Evolutionary conservation across 805 yeast species (phyloP).

Genomic region (Saccharomycopsis amapae): DNA sequence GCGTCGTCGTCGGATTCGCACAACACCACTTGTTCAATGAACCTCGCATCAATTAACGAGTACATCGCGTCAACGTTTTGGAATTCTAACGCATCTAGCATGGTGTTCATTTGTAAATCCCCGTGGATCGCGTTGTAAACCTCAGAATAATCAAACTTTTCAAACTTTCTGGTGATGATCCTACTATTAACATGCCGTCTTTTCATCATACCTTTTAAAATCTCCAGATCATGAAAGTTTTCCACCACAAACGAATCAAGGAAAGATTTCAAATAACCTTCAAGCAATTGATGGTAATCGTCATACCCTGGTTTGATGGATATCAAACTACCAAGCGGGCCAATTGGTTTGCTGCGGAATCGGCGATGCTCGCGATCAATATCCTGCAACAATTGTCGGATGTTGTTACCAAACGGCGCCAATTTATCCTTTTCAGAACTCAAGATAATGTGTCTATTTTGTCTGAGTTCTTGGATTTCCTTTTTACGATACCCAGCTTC

Average conservation of each 20-base stretch:
- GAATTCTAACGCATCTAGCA: constrained; percentile 57
- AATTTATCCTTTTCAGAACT: constrained; percentile 23
- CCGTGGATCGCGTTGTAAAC: background rate
- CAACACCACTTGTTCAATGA: constrained; percentile 53
- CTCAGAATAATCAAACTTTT: constrained; percentile 38
- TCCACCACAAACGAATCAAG: constrained; percentile 54
- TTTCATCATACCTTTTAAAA: constrained; percentile 32
- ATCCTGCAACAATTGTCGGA: constrained; percentile 36
- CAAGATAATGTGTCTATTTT: background rate
- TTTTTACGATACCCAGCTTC: background rate
- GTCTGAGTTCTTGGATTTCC: constrained; percentile 1
- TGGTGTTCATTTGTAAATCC: constrained; percentile 33
- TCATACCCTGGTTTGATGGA: constrained; percentile 47
- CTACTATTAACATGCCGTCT: constrained; percentile 22
- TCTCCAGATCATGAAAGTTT: constrained; percentile 49
- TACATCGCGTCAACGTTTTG: constrained; percentile 48
- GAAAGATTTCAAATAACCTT: constrained; percentile 41
- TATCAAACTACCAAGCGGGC: constrained; percentile 69
- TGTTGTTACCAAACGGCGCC: constrained; percentile 45
- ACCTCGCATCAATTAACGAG: constrained; percentile 54
- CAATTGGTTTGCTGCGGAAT: constrained; percentile 45
- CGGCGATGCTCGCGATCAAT: constrained; percentile 17
- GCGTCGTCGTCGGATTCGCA: constrained; percentile 47
- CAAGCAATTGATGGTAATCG: constrained; percentile 57
- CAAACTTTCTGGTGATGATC: constrained; percentile 47